Base-by-base conservation (phyloP, 169 alveolate genomes). In the Plasmodium sp. region DNA sequence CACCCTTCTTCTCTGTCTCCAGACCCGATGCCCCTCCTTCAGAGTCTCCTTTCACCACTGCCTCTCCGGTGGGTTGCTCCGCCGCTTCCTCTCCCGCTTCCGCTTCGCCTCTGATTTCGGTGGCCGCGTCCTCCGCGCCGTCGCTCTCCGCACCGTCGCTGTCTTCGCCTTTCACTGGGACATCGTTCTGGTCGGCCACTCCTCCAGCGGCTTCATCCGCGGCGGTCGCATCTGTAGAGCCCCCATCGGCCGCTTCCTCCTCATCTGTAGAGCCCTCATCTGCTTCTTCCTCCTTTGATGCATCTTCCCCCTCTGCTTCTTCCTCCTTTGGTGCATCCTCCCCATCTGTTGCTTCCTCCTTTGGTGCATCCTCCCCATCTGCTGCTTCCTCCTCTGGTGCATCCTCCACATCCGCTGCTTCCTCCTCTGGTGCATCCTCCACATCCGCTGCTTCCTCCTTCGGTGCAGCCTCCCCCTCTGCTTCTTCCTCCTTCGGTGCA, bases 71-170 rank as follows among this genome's bases (percentile, higher is more conserved):
- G 31, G 71, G 81, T 71, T 80, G 45, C n/a, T 81, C 84, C 9
- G 18, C 3, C 2, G 31, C 93, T 27, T 39, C 31, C 51, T 14
- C 5, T 58, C 27, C 27, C 27, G 27, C 27, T 3, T 36, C 5
- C 5, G 54, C 81, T 3, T 36, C 92, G 33, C 33, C 16, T 54
- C 67, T 39, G 18, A 18, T 72, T 14, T 22, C 84, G 31, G 80
- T 81, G 58, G 92, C 97, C 93, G 91, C 97, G 22, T 96, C 97
- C 74, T 96, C 97, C 2, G 94, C 93, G 2, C 83, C 95, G 41
- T 91, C 84, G 86, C 88, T 96, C 27, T 96, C 96, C 12, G 12
- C 62, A 0, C 62, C 62, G 27, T 22, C 84, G 86, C 88, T 96
- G 33, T 96, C 96, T 51, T 51, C 62, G 1, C 62, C 62, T 12